These are phyloP conservation scores for Helianthus annuus DNA, from an alignment of 129 eudicot species.

Conservation along the genomic window DNA sequence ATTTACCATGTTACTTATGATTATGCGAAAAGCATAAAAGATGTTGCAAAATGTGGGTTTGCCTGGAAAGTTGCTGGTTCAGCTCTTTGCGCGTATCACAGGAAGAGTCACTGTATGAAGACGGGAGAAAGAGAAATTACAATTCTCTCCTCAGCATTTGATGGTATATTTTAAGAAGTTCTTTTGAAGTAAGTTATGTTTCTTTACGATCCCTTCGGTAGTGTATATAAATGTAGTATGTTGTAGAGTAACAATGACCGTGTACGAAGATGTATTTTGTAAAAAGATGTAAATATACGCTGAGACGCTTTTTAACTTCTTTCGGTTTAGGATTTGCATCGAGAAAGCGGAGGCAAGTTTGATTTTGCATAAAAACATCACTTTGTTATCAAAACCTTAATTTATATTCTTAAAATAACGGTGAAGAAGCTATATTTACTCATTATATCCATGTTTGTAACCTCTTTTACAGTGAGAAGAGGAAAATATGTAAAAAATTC, in stretches of 20 bases:
- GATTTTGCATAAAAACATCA: too few species aligned
- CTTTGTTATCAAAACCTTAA: too few species aligned
- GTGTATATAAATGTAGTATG: constrained; percentile 7
- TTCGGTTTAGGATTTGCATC: too few species aligned
- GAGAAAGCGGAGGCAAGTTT: too few species aligned
- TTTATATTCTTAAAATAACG: too few species aligned
- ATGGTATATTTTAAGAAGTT: constrained; percentile 6
- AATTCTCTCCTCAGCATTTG: constrained; percentile 25
- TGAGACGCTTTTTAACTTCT: not conserved
- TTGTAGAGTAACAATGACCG: not conserved
- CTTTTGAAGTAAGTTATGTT: not conserved
- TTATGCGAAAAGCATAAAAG: constrained; percentile 31
- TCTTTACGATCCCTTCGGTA: not conserved
- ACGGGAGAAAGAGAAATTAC: constrained; percentile 29
- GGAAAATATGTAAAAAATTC: too few species aligned
- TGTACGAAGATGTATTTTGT: not conserved
- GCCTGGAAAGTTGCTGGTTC: constrained; percentile 89
- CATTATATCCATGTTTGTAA: too few species aligned
- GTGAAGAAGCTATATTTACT: too few species aligned
- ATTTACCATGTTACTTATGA: constrained; percentile 49
- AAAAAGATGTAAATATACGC: constrained; percentile 10
- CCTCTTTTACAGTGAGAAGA: too few species aligned
- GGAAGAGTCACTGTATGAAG: constrained; percentile 31
- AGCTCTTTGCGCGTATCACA: constrained; percentile 50
- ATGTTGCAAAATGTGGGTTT: constrained; percentile 57